Evolutionary conservation across 345 rosid genomes (phyloP), one percentile per base, ranked within the genome.

Genomic region (Physaria fendleri): DNA sequence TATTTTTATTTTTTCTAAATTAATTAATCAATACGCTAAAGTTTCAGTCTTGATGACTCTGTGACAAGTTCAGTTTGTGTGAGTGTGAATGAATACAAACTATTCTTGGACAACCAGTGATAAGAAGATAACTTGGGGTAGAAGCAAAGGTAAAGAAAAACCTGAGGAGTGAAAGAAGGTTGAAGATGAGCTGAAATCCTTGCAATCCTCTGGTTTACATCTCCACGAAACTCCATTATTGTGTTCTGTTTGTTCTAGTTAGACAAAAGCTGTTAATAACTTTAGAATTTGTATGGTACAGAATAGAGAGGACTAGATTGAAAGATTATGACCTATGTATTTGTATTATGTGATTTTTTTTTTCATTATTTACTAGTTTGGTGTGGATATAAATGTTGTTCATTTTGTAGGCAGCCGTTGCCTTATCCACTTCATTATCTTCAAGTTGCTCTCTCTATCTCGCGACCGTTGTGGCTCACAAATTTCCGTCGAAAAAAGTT

Each of bases 141-240:
- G 49, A 58, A 71, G 56, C 18, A 64, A 50, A 20, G 22, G 4
- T 1, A 28, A n/a, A 59, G 8, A 34, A n/a, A 7, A 67, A 81
- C 85, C 90, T 73, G 90, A 65, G 64, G 65, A 69, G 68, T 68
- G 54, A 55, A 55, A 50, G 72, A 69, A 76, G 82, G 87, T 49
- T 63, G 68, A 43, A 85, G 85, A 64, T 85, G 94, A 68, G 90
- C 81, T 48, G 87, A 65, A 12, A 81, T 49, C 66, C 75, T 78
- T 12, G 87, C 87, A 72, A 83, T 79, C 13, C 94, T 76, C 54
- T 73, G 75, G 57, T 46, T 77, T 28, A 84, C 84, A 40, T 74
- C 74, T 25, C 69, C 63, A 43, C 56, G n/a, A n/a, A n/a, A n/a
- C 75, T 82, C 87, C 85, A 82, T 85, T 21, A 29, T 66, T 37